Evolutionary conservation across 1,284 basidiomycete species (phyloP).

Genomic region (Pseudozyma flocculosa): DNA sequence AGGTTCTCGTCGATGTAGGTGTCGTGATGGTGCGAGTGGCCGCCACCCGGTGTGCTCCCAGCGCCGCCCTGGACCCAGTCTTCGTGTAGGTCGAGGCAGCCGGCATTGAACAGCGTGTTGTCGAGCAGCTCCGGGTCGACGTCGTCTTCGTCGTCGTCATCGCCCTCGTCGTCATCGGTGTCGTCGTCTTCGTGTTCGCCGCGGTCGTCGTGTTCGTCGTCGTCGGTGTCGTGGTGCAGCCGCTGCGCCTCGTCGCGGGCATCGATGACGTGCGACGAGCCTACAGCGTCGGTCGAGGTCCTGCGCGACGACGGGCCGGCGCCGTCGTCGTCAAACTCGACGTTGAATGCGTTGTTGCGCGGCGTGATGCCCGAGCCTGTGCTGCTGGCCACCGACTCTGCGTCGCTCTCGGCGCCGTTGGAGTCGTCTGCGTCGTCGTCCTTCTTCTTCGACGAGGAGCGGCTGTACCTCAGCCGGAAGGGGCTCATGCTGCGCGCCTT

Average conservation of each 20-base stretch:
- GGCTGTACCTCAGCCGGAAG: constrained; percentile 3
- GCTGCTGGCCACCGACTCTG: constrained; percentile 20
- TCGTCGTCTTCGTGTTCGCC: constrained; percentile 7
- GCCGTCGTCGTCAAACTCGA: constrained; percentile 17
- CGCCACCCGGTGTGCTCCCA: constrained; percentile 15
- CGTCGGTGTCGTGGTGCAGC: neutral
- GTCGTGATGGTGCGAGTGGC: constrained; percentile 23
- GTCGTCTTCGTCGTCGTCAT: constrained; percentile 22
- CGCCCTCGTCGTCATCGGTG: constrained; percentile 11
- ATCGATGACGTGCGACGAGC: neutral
- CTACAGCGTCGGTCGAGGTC: neutral
- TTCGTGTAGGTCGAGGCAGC: constrained; percentile 41
- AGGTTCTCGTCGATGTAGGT: constrained; percentile 26
- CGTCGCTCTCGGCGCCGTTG: constrained; percentile 21
- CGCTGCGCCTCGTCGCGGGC: neutral
- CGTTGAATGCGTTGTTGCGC: constrained; percentile 40
- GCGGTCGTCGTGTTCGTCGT: neutral
- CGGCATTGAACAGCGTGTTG: constrained; percentile 52
- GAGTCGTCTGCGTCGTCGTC: constrained; percentile 4
- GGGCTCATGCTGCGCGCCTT: constrained; percentile 6
- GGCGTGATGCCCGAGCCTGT: constrained; percentile 30
- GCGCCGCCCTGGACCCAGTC: constrained; percentile 28
- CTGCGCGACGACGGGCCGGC: constrained; percentile 9
- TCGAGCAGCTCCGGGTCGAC: constrained; percentile 41
- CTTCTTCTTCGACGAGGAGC: neutral